phyloP scores from a whole-genome alignment of 2,329 filamentous ascomycete species.

The Botryotinia narcissicola region DNA sequence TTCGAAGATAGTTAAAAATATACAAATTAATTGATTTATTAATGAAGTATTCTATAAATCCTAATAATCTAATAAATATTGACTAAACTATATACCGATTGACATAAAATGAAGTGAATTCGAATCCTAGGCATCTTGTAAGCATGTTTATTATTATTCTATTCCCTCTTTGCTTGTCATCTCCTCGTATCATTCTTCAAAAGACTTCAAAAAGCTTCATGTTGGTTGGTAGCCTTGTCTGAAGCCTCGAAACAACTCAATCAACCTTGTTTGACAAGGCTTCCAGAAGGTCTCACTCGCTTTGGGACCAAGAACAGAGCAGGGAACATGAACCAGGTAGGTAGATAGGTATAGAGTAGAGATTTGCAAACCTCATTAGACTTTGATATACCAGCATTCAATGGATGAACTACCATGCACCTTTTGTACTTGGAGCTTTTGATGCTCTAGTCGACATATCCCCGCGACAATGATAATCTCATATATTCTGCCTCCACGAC shows the following conservation, averaged over 20 bases:
- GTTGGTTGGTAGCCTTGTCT: background rate
- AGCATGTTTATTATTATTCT: background rate
- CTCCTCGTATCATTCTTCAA: background rate
- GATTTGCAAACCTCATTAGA: background rate
- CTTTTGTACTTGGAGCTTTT: background rate
- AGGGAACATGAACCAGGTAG: background rate
- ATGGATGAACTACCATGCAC: background rate
- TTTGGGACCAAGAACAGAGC: background rate
- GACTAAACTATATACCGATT: too few species aligned
- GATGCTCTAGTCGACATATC: background rate
- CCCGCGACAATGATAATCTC: background rate
- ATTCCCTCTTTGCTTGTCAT: background rate
- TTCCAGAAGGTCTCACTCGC: background rate
- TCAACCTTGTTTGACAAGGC: background rate
- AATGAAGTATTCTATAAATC: background rate
- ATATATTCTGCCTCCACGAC: background rate
- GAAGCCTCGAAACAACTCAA: background rate
- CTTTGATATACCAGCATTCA: background rate
- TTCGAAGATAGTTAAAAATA: background rate
- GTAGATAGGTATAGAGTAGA: background rate
- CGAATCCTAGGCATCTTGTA: background rate
- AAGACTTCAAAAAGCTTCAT: background rate
- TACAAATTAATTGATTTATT: background rate
- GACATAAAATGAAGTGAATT: background rate
- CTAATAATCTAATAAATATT: background rate